Conservation (phyloP, 2,329 filamentous ascomycete genomes). For the Fusarium gaditjirri region DNA sequence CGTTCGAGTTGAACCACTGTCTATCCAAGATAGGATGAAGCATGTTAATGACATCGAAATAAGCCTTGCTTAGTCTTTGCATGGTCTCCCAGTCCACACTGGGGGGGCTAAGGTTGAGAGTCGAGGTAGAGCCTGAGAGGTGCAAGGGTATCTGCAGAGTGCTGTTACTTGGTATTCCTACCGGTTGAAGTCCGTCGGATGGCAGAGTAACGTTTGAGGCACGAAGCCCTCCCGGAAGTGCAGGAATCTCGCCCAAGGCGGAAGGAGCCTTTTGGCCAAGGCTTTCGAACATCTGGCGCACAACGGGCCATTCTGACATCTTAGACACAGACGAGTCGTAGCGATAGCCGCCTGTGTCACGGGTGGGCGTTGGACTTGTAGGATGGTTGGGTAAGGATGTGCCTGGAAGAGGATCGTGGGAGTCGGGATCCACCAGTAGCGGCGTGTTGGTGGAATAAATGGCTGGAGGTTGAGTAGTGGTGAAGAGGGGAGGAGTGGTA, state of each 20-base stretch:
- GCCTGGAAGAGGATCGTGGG: constrained; percentile 34
- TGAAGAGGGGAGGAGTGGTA: constrained; percentile 30
- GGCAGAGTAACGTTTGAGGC: constrained; percentile 35
- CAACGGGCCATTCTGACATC: constrained; percentile 43
- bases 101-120: constrained; percentile 29
- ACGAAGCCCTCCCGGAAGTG: constrained; percentile 37
- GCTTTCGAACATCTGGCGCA: constrained; percentile 42
- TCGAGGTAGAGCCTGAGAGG: constrained; percentile 22
- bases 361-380: constrained; percentile 29
- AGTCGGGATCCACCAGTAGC: constrained; percentile 38
- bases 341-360: constrained; percentile 40
- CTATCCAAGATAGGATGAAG: constrained; percentile 68
- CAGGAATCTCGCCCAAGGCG: constrained; percentile 29
- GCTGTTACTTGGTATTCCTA: constrained; percentile 27
- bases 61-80: constrained; percentile 61
- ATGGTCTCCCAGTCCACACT: constrained; percentile 60
- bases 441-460: constrained; percentile 35
- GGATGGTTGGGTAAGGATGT: constrained; percentile 32
- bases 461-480: constrained; percentile 34
- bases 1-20: constrained; percentile 62
- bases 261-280: constrained; percentile 40
- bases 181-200: constrained; percentile 38
- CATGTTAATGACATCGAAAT: constrained; percentile 70
- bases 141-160: constrained; percentile 38
- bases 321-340: constrained; percentile 43